Evolutionary conservation across 148 eudicot species (phyloP), one percentile per base, ranked within the genome.

Genomic region (Camellia sinensis): DNA sequence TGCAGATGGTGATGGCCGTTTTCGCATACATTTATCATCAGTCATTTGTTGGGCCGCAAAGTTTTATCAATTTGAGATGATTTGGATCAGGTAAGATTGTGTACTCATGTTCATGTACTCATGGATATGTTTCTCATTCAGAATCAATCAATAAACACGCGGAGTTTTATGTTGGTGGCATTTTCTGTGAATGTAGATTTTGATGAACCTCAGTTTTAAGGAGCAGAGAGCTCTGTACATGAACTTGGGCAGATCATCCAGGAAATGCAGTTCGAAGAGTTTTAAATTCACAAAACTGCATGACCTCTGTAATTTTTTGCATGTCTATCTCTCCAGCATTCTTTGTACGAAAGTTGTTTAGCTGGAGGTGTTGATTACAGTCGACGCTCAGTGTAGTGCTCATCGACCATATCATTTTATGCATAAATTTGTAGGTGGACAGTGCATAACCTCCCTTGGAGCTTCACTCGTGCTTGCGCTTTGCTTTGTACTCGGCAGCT

Each of bases 1-100:
- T n/a, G 88, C 92, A 93, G 98, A 92, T 92, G 96, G 96, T 92
- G 84, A 93, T 93, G 98, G 98, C 94, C 3, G 92, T 93, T 56
- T 92, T 93, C 68, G 98, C 98, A 17, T 93, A 92, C 85, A 93
- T 92, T 45, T 93, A 93, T 69, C 92, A 93, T 80, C 96, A 93
- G 84, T 93, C 98, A 13, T 93, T 93, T 76, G 86, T 93, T 41
- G 85, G 82, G 43, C 78, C 88, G 37, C 89, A 86, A 71, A 86
- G 88, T n/a, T 78, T 79, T 93, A 67, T 91, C 96, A 45, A 87
- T n/a, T 92, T 29, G 96, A 92, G 79, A 85, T 80, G 81, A 87
- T 48, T 59, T 94, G 83, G 94, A 92, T 67, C 98, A 92, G 98
- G 96, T 92, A 82, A 69, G 59, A 52, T 73, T n/a, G 43, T 56